Base-by-base conservation (phyloP, 768 basidiomycete genomes). In the Rhizopogon roseolus region DNA sequence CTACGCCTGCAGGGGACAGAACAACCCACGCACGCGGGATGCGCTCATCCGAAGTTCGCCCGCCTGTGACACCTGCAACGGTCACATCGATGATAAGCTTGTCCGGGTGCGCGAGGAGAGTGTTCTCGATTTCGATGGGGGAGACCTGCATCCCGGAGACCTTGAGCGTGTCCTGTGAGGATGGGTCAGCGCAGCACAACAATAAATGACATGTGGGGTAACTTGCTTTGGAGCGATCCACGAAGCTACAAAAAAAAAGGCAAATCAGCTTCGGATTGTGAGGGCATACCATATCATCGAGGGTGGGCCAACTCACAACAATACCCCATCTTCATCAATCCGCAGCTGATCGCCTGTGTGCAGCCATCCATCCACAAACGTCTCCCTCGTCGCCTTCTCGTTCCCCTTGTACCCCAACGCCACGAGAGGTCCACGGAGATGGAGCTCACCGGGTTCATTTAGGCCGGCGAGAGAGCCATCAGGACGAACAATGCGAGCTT, bases 1-100 rank as follows among this genome's bases (percentile, higher is more conserved):
- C 71, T 61, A 73, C 77, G 4, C 87, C 87, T 4, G 66, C 63
- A 0, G 68, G 63, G 58, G 79, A 83, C 16, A 88, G 71, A 1
- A 88, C 84, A 39, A 89, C 61, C 86, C 87, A 89, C 2, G 87
- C 88, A 3, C 81, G 78, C 0, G 86, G 86, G 2, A 82, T 76
- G 64, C 80, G 81, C 73, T 88, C 87, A 58, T 87, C 85, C 0
- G 74, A 73, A 0, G 81, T 81, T 5, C 82, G 80, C 0, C 81
- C 83, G 29, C 85, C 84, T n/a, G 72, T 75, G 1, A 90, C 84
- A 16, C 87, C 87, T 0, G 84, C 86, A 6, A 89, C 86, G 4
- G 79, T 74, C 7, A 74, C 84, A 58, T 89, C 88, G 11, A 62
- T 67, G 55, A 88, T 77, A 50, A 86, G 73, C 40, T 72, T 72